phyloP scores from a whole-genome alignment of 176 grass and related monocot genomes.

The Panicum miliaceum region DNA sequence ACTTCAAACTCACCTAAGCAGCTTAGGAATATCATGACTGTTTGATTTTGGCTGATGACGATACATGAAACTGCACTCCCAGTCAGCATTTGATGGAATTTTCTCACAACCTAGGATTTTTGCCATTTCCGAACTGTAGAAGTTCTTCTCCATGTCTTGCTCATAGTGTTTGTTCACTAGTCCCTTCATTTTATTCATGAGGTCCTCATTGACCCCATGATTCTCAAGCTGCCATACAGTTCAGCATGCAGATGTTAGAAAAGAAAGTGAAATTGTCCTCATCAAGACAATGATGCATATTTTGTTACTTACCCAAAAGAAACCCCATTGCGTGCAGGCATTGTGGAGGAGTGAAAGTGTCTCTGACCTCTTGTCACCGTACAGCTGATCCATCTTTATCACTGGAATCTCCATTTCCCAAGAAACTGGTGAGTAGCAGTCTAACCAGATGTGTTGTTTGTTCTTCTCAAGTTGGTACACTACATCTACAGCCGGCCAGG shows the following conservation, averaged over 20 bases:
- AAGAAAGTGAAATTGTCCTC: slow-evolving; percentile 20
- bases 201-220: slow-evolving; percentile 54
- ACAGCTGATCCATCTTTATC: slow-evolving; percentile 58
- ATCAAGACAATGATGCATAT: slow-evolving; percentile 23
- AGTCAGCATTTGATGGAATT: slow-evolving; percentile 56
- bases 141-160: slow-evolving; percentile 52
- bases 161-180: slow-evolving; percentile 64
- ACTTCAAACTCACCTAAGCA: slow-evolving; percentile 47
- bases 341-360: slow-evolving; percentile 65
- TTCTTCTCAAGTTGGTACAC: slow-evolving; percentile 41
- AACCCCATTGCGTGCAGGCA: slow-evolving; percentile 66
- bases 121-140: slow-evolving; percentile 57
- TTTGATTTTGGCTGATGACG: slow-evolving; percentile 65
- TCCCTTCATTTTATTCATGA: slow-evolving; percentile 57
- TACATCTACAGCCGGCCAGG: slow-evolving; percentile 22
- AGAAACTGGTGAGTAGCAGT: slow-evolving; percentile 11
- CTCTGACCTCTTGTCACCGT: slow-evolving; percentile 49
- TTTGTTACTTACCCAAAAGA: slow-evolving; percentile 67
- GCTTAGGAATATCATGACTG: slow-evolving; percentile 55
- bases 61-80: slow-evolving; percentile 81
- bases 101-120: slow-evolving; percentile 42
- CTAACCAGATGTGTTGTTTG: not conserved
- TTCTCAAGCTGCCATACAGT: slow-evolving; percentile 58
- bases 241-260: slow-evolving; percentile 27
- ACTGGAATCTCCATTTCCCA: slow-evolving; percentile 65